Evolutionary conservation across 257 asterid genomes (phyloP), one percentile per base, ranked within the genome.

Genomic region (Eustoma russellianum): DNA sequence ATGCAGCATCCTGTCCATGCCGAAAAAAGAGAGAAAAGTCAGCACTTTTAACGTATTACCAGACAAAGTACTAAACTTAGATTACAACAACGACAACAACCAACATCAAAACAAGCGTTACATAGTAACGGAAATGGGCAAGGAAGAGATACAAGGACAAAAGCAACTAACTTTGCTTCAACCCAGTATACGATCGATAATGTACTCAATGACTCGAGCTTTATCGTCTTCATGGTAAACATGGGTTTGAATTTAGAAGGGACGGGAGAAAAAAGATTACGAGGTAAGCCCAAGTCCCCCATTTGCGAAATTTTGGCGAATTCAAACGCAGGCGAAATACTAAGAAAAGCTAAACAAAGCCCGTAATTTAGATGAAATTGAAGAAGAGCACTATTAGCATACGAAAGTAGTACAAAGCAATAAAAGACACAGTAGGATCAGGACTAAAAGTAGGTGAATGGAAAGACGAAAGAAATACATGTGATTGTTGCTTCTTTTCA

Each of bases 1-100:
- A 57, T 50, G 66, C 71, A 74, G 57, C 47, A 65, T 56, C 51
- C 80, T 74, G 65, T 35, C 15, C 30, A 24, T 13, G 34, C 5
- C 46, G 28, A 17, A 14, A 46, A 54, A 12, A 16, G 17, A 7
- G 33, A 12, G 14, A 14, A 19, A 35, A 44, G 33, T 50, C n/a
- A 59, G 2, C 24, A 13, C 9, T 10, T 59, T 12, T 7, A 9
- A 11, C 53, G 52, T 19, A 38, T 38, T 15, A 54, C 34, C 8
- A 30, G 19, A 12, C 15, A 38, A 3, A 40, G 7, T 2, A 40
- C 12, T 6, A 54, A 41, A 30, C 4, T 28, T 28, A 40, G 45
- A 48, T 18, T n/a, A 52, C 6, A 30, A 52, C 6, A 30, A 48
- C 0, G 47, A 8, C 13, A 44, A 2, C 28, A 41, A 57, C 2